Evolutionary conservation across 768 basidiomycete species (phyloP), one percentile per base, ranked within the genome.

Genomic region (Gyrodon lividus): DNA sequence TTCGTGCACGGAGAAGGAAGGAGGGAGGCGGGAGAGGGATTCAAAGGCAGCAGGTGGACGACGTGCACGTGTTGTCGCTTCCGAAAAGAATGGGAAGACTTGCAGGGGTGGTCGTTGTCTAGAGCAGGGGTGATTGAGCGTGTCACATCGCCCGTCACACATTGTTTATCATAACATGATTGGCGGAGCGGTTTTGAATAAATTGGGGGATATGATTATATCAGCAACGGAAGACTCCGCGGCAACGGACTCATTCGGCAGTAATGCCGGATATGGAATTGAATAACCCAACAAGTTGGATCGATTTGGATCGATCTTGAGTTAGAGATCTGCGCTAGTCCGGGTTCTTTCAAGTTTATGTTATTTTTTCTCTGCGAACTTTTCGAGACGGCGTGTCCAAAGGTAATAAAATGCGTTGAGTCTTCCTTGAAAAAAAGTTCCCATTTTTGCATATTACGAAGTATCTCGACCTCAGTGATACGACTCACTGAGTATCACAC

Each of bases 391-490:
- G n/a, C 16, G 17, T 17, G 30, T 22, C 48, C 31, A 20, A 38
- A 23, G 16, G 9, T 24, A 46, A 66, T 66, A 64, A 64, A 63
- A 63, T 61, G 64, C 14, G 22, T 40, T 20, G 20, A 14, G 17
- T 46, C 35, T 48, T 12, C 19, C 6, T 38, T 31, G 39, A 17
- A 24, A 7, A 7, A 24, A 40, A 14, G 30, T 12, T 16, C 31
- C 7, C 7, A n/a, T 35, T 45, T 45, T 46, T 13, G 19, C 34
- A 38, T 22, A 51, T 51, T 42, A 16, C 3, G 10, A 24, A n/a
- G n/a, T 30, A 8, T 48, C 22, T 58, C 56, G 5, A 54, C 54
- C 0, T 54, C 54, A 8, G 50, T 54, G 2, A 55, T 44, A n/a
- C 55, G 49, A 12, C 54, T 58, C 45, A 49, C 54, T 10, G 54